Conservation (phyloP, 2,329 filamentous ascomycete species). For the Aspergillus bombycis region DNA sequence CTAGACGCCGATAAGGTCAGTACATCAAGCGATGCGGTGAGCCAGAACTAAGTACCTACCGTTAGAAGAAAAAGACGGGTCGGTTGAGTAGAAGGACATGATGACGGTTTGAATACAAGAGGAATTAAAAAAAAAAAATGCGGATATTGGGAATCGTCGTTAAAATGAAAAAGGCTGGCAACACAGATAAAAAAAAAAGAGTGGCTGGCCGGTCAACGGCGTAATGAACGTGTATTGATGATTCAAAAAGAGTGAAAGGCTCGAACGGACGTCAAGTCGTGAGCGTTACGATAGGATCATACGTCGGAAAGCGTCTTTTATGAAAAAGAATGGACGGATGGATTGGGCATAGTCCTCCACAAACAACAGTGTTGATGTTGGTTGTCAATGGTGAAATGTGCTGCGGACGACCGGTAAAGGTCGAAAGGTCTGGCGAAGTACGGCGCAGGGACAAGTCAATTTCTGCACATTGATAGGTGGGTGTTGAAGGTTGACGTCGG, state of each 20-base stretch:
- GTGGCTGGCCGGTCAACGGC: constrained; percentile 36
- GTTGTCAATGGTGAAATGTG: constrained; percentile 13
- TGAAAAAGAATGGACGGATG: constrained; percentile 25
- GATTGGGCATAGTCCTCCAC: constrained; percentile 2
- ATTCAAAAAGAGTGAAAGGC: constrained; percentile 33
- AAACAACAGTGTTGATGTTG: constrained; percentile 21
- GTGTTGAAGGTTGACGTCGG: constrained; percentile 18
- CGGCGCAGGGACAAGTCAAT: constrained; percentile 13
- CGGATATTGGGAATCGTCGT: constrained; percentile 8
- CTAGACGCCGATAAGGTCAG: constrained; percentile 4
- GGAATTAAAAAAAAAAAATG: constrained; percentile 10
- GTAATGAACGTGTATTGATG: constrained; percentile 21
- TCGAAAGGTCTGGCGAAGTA: constrained; percentile 14
- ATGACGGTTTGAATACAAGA: constrained; percentile 17
- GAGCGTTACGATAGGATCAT: constrained; percentile 35
- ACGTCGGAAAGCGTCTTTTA: constrained; percentile 18
- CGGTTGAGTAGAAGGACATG: constrained; percentile 32
- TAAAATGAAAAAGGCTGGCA: constrained; percentile 6
- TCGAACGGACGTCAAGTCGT: constrained; percentile 42
- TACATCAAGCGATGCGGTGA: constrained; percentile 4
- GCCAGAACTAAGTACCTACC: constrained; percentile 20
- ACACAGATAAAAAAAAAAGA: constrained; percentile 20
- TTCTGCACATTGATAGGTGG: constrained; percentile 16
- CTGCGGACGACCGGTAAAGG: constrained; percentile 4
- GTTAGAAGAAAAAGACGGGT: constrained; percentile 24